These are phyloP conservation scores for Cyclocybe cylindracea DNA, from an alignment of 768 basidiomycete genomes.

Conservation along the genomic window DNA sequence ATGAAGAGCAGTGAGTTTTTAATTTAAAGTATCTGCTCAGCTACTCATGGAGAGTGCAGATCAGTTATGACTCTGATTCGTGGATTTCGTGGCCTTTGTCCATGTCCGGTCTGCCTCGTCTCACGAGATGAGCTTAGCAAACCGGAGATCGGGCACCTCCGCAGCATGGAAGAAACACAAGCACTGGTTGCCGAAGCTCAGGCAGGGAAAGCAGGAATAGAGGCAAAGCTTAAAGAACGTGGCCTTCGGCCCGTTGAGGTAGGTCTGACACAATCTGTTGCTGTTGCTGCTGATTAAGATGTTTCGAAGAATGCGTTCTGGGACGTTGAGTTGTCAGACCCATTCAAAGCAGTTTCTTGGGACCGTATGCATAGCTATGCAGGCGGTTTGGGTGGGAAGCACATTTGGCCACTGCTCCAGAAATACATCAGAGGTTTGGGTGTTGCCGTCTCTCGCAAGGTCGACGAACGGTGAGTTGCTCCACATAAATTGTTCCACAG, in stretches of 20 bases:
- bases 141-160: constrained; percentile 10
- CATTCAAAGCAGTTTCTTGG: constrained; percentile 32
- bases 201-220: background rate
- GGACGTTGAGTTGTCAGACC: constrained; percentile 32
- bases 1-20: constrained; percentile 39
- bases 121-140: constrained; percentile 22
- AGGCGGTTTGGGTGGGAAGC: constrained; percentile 18
- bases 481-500: too few relatives aligned
- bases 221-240: constrained; percentile 20
- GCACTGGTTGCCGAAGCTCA: constrained; percentile 11
- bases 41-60: constrained; percentile 15
- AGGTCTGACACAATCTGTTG: background rate
- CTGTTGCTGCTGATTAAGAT: background rate
- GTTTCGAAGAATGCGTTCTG: constrained; percentile 42
- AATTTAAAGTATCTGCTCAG: constrained; percentile 1
- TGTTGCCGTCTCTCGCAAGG: background rate
- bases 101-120: constrained; percentile 38
- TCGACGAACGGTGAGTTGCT: constrained; percentile 6
- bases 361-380: constrained; percentile 39
- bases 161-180: constrained; percentile 14
- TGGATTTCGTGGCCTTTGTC: constrained; percentile 25
- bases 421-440: constrained; percentile 1
- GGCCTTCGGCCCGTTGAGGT: constrained; percentile 25
- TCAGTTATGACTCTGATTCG: constrained; percentile 36
- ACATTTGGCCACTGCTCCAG: constrained; percentile 7